Base-by-base conservation (phyloP, 805 yeast species). In the Wickerhamomyces bovis region DNA sequence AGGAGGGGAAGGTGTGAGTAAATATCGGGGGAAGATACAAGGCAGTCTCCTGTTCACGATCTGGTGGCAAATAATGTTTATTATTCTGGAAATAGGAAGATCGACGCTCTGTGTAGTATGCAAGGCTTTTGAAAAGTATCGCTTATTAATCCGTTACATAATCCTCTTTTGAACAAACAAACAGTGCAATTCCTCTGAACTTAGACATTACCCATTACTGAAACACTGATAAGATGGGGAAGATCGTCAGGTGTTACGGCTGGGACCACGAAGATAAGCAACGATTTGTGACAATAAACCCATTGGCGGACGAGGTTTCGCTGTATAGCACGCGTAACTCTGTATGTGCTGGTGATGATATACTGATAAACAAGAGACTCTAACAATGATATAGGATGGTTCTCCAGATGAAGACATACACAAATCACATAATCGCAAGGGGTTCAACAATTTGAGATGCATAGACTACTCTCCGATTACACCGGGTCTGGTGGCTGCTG, bases 301-400 rank as follows among this genome's bases (percentile, higher is more conserved):
- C 95, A 2, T 73, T 86, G 25, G 82, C 95, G 3, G 96, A 89
- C 60, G 92, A 85, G 54, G 82, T 88, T 2, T 68, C 83, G 0
- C 70, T 86, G 11, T 83, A 82, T 57, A 77, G 76, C 51, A 80
- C 85, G 0, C 68, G 75, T 51, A 69, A 70, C 28, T 58, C 61
- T 12, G 58, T 45, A 33, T 53, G 58, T 51, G 20, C 12, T 33
- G 6, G 15, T 5, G 6, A 12, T n/a, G 35, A 9, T n/a, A 13
- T 16, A 33, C 38, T 33, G 31, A 16, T 25, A 7, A 10, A 12
- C 19, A 19, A 4, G 3, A 16, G 23, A 33, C 38, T 22, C 38
- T 22, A 23, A 36, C 42, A 44, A 43, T 20, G 39, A 46, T 23
- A 47, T 47, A 52, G 41, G 54, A 55, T 47, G 58, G 23, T n/a